These are phyloP conservation scores for Craspedostauros australis DNA, from an alignment of 108 stramenopile species.

Conservation along the genomic window DNA sequence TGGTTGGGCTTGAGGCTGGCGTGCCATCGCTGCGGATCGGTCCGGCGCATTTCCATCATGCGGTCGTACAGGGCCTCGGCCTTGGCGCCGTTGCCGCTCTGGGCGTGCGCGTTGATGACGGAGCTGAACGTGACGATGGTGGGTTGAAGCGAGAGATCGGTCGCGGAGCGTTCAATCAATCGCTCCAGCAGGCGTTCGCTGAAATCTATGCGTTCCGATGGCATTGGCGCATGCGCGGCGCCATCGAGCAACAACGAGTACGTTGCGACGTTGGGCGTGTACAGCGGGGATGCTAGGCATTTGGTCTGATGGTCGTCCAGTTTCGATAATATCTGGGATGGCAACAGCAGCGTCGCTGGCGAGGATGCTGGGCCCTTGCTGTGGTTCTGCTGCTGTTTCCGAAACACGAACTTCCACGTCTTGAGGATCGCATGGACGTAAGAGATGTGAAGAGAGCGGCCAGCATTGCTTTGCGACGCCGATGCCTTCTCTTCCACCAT, in stretches of 20 bases:
- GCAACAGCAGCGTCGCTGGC: not conserved
- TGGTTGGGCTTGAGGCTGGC: conserved; percentile 13
- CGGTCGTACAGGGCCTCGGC: too few relatives aligned
- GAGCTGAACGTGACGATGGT: conserved; percentile 20
- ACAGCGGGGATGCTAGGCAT: not conserved
- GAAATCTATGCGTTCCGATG: conserved; percentile 14
- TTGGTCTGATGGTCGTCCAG: conserved; percentile 3
- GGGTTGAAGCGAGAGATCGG: conserved; percentile 1
- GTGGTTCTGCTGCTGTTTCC: not conserved
- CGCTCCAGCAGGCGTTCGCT: conserved; percentile 12
- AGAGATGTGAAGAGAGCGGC: conserved; percentile 9
- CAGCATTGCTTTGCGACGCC: not conserved
- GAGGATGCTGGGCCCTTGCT: not conserved
- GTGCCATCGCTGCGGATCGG: not conserved
- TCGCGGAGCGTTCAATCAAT: conserved; percentile 4
- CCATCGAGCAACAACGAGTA: conserved; percentile 29
- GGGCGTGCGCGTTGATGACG: conserved; percentile 13
- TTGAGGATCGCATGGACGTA: conserved; percentile 15
- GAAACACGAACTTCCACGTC: conserved; percentile 5
- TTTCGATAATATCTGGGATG: conserved; percentile 9
- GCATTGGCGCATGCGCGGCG: conserved; percentile 8
- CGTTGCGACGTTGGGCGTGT: conserved; percentile 22
- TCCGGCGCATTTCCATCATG: conserved; percentile 11
- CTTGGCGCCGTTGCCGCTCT: conserved; percentile 1
- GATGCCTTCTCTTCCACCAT: conserved; percentile 10